Evolutionary conservation across 1,139 yeast genomes (phyloP).

Genomic region (Hansenula lynferdii): DNA sequence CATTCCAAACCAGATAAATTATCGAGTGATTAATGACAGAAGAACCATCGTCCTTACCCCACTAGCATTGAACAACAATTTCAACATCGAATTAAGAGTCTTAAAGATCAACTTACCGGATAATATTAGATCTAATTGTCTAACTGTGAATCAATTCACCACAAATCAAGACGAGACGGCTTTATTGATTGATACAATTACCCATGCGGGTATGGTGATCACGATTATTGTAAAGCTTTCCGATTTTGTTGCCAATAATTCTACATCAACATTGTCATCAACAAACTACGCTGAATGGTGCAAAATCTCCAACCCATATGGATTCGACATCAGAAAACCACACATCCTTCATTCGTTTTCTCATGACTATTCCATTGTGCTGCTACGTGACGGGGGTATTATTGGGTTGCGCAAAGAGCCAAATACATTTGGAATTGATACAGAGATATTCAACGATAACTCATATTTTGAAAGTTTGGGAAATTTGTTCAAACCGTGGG

Average conservation of each 20-base stretch:
- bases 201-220: slow-evolving; percentile 31
- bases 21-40: slow-evolving; percentile 15
- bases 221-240: slow-evolving; percentile 25
- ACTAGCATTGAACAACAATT: slow-evolving; percentile 17
- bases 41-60: slow-evolving; percentile 18
- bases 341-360: slow-evolving; percentile 46
- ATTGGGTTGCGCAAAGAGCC: slow-evolving; percentile 42
- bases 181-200: slow-evolving; percentile 27
- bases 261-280: slow-evolving; percentile 12
- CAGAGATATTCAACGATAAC: slow-evolving; percentile 51
- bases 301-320: slow-evolving; percentile 61
- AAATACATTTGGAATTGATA: slow-evolving; percentile 38
- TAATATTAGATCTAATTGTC: slow-evolving; percentile 18
- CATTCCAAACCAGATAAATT: slow-evolving; percentile 11
- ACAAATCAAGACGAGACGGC: slow-evolving; percentile 7
- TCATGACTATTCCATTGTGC: slow-evolving; percentile 40
- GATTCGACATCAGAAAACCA: slow-evolving; percentile 68
- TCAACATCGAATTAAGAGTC: slow-evolving; percentile 12
- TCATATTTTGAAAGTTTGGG: slow-evolving; percentile 43
- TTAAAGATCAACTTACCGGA: slow-evolving; percentile 24
- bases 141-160: slow-evolving; percentile 11
- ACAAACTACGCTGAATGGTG: slow-evolving; percentile 44
- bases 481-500: slow-evolving; percentile 24
- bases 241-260: slow-evolving; percentile 18
- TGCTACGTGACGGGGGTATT: slow-evolving; percentile 70